Evolutionary conservation across 192 early-diverging fungal genomes (phyloP).

Genomic region (Linnemannia schmuckeri): DNA sequence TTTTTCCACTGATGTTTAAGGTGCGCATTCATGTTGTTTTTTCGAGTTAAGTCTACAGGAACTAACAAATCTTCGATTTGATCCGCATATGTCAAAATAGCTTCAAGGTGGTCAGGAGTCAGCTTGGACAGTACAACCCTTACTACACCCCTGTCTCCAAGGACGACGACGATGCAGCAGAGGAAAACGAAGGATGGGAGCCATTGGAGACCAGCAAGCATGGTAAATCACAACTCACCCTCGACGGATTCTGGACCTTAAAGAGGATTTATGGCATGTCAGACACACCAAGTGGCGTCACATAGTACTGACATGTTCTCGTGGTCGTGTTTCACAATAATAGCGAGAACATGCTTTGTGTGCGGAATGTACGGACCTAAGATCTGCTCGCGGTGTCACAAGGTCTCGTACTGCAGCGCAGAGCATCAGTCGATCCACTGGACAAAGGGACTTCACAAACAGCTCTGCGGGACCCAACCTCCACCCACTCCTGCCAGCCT

Average conservation of each 20-base stretch:
- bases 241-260: background rate
- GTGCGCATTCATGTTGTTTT: background rate
- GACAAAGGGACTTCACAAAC: slow-evolving; percentile 79
- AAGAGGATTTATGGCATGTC: slow-evolving; percentile 27
- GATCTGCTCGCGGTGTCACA: slow-evolving; percentile 83
- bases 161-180: slow-evolving; percentile 46
- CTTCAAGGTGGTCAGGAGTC: slow-evolving; percentile 87
- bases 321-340: background rate
- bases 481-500: slow-evolving; percentile 12
- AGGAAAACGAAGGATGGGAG: slow-evolving; percentile 53
- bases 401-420: slow-evolving; percentile 83
- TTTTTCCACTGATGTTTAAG: background rate
- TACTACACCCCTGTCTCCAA: slow-evolving; percentile 66
- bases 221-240: slow-evolving; percentile 10
- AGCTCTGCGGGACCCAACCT: slow-evolving; percentile 63
- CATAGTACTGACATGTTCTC: background rate
- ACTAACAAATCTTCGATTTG: slow-evolving; percentile 1
- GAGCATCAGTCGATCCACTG: slow-evolving; percentile 90
- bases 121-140: slow-evolving; percentile 80
- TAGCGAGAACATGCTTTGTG: slow-evolving; percentile 71
- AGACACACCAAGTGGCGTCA: background rate
- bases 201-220: slow-evolving; percentile 27
- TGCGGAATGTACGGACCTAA: slow-evolving; percentile 82
- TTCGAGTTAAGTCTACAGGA: background rate
- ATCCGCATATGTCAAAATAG: slow-evolving; percentile 57